Evolutionary conservation across 2,329 filamentous ascomycete genomes (phyloP).

Genomic region (Colletotrichum cereale): DNA sequence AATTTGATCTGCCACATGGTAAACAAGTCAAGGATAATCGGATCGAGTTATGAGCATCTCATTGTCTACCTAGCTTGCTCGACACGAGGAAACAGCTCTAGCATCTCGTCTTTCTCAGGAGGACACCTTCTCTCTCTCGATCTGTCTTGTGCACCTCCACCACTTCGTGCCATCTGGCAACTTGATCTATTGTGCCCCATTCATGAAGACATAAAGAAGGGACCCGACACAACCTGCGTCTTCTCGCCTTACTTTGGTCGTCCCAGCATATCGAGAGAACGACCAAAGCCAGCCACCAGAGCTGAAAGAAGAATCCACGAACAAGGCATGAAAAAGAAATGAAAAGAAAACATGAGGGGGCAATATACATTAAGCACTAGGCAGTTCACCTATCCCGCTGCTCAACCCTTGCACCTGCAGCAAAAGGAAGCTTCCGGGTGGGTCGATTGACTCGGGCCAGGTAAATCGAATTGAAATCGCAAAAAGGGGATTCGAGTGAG

Average conservation of each 20-base stretch:
- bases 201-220: conserved; percentile 32
- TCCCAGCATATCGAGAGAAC: conserved; percentile 7
- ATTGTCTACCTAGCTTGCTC: conserved; percentile 36
- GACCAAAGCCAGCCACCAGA: conserved; percentile 34
- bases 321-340: conserved; percentile 16
- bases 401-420: conserved; percentile 27
- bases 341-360: conserved; percentile 20
- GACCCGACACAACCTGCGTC: not conserved
- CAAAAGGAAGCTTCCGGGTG: conserved; percentile 29
- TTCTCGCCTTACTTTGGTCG: conserved; percentile 8
- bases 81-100: conserved; percentile 24
- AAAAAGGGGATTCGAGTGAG: conserved; percentile 45
- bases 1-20: too few relatives aligned
- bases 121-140: not conserved
- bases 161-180: not conserved
- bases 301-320: conserved; percentile 32
- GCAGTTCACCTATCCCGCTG: conserved; percentile 26
- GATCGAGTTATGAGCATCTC: conserved; percentile 21
- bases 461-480: conserved; percentile 43
- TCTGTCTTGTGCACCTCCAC: not conserved
- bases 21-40: not conserved
- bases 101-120: conserved; percentile 1
- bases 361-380: conserved; percentile 43
- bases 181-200: not conserved
- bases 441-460: conserved; percentile 36